Percentiles rank a stretch among this genome's conserved stretches.
Conservation (phyloP, 768 basidiomycete genomes). For the Gymnopilus dilepis region DNA sequence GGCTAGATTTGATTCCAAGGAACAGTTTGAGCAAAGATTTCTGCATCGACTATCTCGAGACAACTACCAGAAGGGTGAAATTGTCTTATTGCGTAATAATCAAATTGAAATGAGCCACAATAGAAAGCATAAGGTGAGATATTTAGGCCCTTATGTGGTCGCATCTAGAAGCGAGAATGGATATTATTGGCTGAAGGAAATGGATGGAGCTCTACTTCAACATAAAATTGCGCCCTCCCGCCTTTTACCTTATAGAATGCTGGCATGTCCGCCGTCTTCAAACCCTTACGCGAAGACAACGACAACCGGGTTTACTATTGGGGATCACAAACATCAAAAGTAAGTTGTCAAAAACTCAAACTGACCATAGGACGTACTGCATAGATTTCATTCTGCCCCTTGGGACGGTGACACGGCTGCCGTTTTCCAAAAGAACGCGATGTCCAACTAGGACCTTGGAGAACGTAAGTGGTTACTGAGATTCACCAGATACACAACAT, state of each 20-base stretch:
- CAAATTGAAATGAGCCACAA: constrained; percentile 1
- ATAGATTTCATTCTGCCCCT: too few species aligned
- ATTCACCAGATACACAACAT: too few species aligned
- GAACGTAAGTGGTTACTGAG: too few species aligned
- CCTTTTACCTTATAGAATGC: constrained; percentile 1
- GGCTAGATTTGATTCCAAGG: neutral
- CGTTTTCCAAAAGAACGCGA: too few species aligned
- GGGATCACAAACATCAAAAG: too few species aligned
- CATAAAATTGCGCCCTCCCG: neutral
- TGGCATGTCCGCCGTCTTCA: too few species aligned
- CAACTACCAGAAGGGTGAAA: neutral
- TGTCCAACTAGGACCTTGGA: too few species aligned
- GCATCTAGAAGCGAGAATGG: neutral
- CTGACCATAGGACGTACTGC: too few species aligned
- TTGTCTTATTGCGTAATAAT: neutral
- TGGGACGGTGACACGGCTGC: too few species aligned
- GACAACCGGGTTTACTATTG: too few species aligned
- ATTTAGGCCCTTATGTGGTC: neutral
- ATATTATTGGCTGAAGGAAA: neutral
- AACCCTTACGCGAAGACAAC: too few species aligned
- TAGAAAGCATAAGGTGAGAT: neutral
- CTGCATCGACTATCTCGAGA: neutral
- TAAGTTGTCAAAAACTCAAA: too few species aligned
- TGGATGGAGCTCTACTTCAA: neutral
- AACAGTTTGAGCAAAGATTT: constrained; percentile 6